Percentiles rank a stretch among this genome's conserved stretches.
Conservation (phyloP, 1,139 yeast species). For the Yamadazyma dendronema region DNA sequence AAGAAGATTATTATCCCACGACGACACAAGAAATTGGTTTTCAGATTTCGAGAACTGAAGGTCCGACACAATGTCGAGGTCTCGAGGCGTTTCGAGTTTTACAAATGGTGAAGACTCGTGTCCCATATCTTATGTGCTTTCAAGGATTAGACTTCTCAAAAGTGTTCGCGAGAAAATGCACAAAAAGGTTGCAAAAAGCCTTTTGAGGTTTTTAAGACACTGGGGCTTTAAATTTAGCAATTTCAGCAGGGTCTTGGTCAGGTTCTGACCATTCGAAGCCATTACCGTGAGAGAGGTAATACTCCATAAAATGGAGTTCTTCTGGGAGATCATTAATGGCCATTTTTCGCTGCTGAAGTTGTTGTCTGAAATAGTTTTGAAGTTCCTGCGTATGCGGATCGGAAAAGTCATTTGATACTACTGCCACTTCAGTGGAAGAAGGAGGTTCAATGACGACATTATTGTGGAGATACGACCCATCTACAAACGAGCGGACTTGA, state of each 20-base stretch:
- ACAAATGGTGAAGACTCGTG: background rate
- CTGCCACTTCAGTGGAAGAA: slow-evolving; percentile 1
- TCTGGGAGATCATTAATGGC: slow-evolving; percentile 33
- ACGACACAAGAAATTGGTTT: slow-evolving; percentile 34
- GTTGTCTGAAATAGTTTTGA: slow-evolving; percentile 22
- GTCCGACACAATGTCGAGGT: slow-evolving; percentile 31
- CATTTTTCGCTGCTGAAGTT: slow-evolving; percentile 30
- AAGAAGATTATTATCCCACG: slow-evolving; percentile 41
- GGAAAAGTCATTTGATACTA: background rate
- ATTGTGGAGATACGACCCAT: slow-evolving; percentile 18
- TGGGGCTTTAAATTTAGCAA: slow-evolving; percentile 14
- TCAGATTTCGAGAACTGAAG: slow-evolving; percentile 26
- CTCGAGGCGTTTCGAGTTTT: slow-evolving; percentile 16
- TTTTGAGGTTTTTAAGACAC: no score
- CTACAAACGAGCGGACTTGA: slow-evolving; percentile 24
- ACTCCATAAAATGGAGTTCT: slow-evolving; percentile 38
- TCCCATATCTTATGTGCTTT: background rate
- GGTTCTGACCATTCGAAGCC: slow-evolving; percentile 47
- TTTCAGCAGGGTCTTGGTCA: slow-evolving; percentile 48
- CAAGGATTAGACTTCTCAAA: no score
- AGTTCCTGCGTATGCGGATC: slow-evolving; percentile 14
- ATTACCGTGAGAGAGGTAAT: slow-evolving; percentile 37
- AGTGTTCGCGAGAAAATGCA: background rate
- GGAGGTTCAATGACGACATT: slow-evolving; percentile 32
- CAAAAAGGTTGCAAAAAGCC: no score